Base-by-base conservation (phyloP, 2,329 filamentous ascomycete species). In the Proliferodiscus dingleyae region DNA sequence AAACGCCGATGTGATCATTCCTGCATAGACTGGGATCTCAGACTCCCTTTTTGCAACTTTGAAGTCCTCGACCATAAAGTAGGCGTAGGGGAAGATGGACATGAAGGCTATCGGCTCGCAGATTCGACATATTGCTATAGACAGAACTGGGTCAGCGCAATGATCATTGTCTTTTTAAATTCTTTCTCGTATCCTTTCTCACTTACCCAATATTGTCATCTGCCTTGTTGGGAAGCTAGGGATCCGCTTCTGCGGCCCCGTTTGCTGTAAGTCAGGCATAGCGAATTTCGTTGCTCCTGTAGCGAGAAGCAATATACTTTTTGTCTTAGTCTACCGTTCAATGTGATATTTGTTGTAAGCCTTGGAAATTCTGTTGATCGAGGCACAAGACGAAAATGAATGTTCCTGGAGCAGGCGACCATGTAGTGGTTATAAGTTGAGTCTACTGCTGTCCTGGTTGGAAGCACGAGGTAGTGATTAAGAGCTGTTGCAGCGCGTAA, bases 21-120 rank as follows among this genome's bases (percentile, higher is more conserved):
- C 91, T 21, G 89, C 89, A 66, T 95, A 97, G 46, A 96, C 80
- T 11, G 90, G 87, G 57, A 96, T 94, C 63, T 86, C 81, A 59
- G 77, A 82, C 52, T 85, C 74, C 62, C 89, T 81, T 37, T 87
- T 74, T 52, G 89, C 87, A 63, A 95, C 83, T 61, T 87, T 75
- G 68, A 97, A 97, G 51, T 89, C 89, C 60, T 89, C 77, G 58
- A 97, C 85, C 93, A 98, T 97, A 72, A 87, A 91, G 72, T 95
- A 97, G 58, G 95, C 89, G 68, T 97, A 98, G 1, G 93, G 93
- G 65, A 98, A 97, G 58, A 97, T 96, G 43, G 90, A 96, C 89
- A 96, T 97, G 75, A 98, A 97, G 5, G 93, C 93, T 66, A 98
- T 97, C 42, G 93, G 93, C 66, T 98, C 93, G 74, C 89, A 96